A percentile compares a stretch with the other conserved stretches of the same genome.
phyloP scores from a whole-genome alignment of 805 yeast species.

The Kuraishia piskuri region DNA sequence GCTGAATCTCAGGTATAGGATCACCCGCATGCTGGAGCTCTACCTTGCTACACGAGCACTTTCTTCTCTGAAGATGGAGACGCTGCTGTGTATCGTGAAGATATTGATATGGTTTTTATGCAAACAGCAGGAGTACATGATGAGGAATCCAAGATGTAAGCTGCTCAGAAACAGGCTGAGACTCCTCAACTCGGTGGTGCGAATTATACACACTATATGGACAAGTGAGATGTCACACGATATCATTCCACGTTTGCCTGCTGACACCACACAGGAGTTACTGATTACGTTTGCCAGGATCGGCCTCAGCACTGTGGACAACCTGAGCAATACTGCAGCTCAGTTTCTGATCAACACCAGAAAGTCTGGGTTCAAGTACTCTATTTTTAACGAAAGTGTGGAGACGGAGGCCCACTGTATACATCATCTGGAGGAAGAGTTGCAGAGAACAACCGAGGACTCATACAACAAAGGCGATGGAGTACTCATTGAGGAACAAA shows the following conservation, averaged over 20 bases:
- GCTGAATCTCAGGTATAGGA: slow-evolving; percentile 32
- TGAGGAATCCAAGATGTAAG: slow-evolving; percentile 35
- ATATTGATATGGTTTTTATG: slow-evolving; percentile 34
- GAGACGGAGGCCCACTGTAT: slow-evolving; percentile 26
- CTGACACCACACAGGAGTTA: slow-evolving; percentile 20
- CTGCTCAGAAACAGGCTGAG: slow-evolving; percentile 27
- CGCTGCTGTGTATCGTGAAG: slow-evolving; percentile 25
- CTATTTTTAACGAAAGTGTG: slow-evolving; percentile 14
- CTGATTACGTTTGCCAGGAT: slow-evolving; percentile 21
- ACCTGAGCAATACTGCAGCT: neutral
- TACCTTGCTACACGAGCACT: slow-evolving; percentile 22
- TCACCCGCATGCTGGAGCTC: slow-evolving; percentile 41
- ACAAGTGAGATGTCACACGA: slow-evolving; percentile 19
- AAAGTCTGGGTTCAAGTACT: slow-evolving; percentile 8
- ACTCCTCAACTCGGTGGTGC: slow-evolving; percentile 31
- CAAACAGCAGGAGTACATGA: slow-evolving; percentile 37
- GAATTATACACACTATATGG: slow-evolving; percentile 25
- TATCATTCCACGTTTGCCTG: slow-evolving; percentile 15
- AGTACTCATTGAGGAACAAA: slow-evolving; percentile 8
- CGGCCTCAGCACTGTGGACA: neutral
- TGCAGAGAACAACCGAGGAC: slow-evolving; percentile 5
- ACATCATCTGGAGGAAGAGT: slow-evolving; percentile 7
- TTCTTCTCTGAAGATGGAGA: slow-evolving; percentile 14
- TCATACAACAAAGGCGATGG: slow-evolving; percentile 10
- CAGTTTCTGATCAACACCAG: neutral